phyloP scores from a whole-genome alignment of 768 basidiomycete species.

The Collybia sp. region DNA sequence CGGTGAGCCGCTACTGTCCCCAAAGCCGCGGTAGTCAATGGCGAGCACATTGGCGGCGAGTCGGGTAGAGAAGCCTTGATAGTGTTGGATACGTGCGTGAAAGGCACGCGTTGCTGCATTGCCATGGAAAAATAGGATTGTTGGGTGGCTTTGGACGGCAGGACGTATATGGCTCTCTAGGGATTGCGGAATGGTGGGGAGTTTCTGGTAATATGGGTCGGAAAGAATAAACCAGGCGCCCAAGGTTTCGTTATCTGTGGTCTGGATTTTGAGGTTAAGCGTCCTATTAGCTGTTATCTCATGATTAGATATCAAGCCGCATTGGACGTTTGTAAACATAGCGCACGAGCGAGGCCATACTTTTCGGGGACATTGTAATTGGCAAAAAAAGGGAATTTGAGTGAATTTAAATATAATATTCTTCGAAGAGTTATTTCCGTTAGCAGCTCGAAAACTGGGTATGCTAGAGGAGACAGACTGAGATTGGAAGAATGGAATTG shows the following conservation, averaged over 20 bases:
- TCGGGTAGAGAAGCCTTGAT: constrained; percentile 60
- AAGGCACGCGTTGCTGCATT: constrained; percentile 81
- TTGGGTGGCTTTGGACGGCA: constrained; percentile 59
- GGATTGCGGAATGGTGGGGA: constrained; percentile 31
- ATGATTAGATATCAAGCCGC: too few species aligned
- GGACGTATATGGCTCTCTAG: constrained; percentile 39
- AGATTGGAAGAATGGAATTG: constrained; percentile 62
- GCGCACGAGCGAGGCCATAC: constrained; percentile 77
- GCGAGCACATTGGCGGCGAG: constrained; percentile 73
- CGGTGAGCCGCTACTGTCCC: constrained; percentile 77
- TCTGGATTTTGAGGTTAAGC: constrained; percentile 62
- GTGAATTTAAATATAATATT: constrained; percentile 55
- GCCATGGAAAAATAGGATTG: constrained; percentile 90
- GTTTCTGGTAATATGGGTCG: constrained; percentile 53
- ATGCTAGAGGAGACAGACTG: constrained; percentile 43
- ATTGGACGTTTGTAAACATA: too few species aligned
- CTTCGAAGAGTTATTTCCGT: constrained; percentile 14
- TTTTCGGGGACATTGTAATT: constrained; percentile 66
- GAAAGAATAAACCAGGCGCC: constrained; percentile 87
- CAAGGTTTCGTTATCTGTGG: constrained; percentile 71
- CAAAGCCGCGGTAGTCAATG: constrained; percentile 92
- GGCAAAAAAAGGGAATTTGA: constrained; percentile 59
- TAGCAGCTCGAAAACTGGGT: constrained; percentile 1
- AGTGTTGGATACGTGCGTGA: constrained; percentile 60
- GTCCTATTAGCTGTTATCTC: constrained; percentile 64